phyloP scores from a whole-genome alignment of 2,329 filamentous ascomycete species.

The Colletotrichum navitas region DNA sequence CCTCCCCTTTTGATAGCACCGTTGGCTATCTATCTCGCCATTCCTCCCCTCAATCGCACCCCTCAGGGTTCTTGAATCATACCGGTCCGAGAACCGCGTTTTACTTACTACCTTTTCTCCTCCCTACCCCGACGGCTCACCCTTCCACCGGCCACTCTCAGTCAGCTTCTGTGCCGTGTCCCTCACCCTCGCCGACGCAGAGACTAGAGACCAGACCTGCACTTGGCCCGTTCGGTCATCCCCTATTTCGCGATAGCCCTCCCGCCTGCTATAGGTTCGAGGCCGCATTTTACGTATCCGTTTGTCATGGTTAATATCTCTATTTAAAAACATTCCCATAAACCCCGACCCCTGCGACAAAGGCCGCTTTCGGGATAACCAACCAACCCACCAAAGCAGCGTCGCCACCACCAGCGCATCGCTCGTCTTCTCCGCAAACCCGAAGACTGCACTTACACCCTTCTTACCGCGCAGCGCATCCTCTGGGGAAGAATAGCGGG shows the following conservation, averaged over 20 bases:
- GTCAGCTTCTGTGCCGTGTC: background rate
- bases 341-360: conserved; percentile 10
- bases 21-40: conserved; percentile 40
- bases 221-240: conserved; percentile 39
- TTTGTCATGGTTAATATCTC: conserved; percentile 34
- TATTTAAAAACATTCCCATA: conserved; percentile 37
- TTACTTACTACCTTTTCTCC: conserved; percentile 17
- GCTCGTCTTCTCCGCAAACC: conserved; percentile 35
- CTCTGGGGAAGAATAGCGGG: conserved; percentile 43
- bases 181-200: conserved; percentile 19
- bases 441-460: conserved; percentile 41
- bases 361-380: conserved; percentile 34
- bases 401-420: conserved; percentile 4
- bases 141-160: conserved; percentile 6
- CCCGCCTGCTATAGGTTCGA: conserved; percentile 37
- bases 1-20: conserved; percentile 37
- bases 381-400: conserved; percentile 5
- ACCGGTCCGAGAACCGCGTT: conserved; percentile 30
- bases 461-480: conserved; percentile 28
- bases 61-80: conserved; percentile 42
- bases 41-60: conserved; percentile 33
- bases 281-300: conserved; percentile 33
- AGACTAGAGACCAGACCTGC: conserved; percentile 27
- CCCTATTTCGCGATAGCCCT: conserved; percentile 37
- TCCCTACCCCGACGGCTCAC: conserved; percentile 19